A percentile compares a stretch with the other conserved stretches of the same genome.
These are phyloP conservation scores for Cicer chorassanicum DNA, from an alignment of 306 rosid genomes.

Conservation along the genomic window DNA sequence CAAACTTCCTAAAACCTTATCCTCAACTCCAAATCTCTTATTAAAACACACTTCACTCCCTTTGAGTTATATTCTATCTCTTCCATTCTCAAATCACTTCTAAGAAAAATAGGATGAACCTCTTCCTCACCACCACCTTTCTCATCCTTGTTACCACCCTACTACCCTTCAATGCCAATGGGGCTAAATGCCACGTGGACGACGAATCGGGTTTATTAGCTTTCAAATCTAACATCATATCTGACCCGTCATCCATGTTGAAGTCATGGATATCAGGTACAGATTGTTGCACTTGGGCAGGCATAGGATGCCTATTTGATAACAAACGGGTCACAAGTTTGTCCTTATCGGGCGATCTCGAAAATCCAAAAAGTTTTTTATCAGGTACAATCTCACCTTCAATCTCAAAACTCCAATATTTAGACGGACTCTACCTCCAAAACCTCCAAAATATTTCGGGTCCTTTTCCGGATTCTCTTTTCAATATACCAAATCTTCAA, in stretches of 20 bases:
- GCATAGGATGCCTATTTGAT: slow-evolving; percentile 46
- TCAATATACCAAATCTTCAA: slow-evolving; percentile 50
- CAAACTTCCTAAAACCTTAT: not conserved
- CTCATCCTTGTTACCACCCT: slow-evolving; percentile 34
- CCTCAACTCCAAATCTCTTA: not conserved
- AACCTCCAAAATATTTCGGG: slow-evolving; percentile 70
- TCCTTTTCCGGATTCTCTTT: slow-evolving; percentile 57
- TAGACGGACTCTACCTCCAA: slow-evolving; percentile 59
- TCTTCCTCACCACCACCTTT: not conserved
- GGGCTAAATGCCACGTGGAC: slow-evolving; percentile 63
- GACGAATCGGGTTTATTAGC: slow-evolving; percentile 71
- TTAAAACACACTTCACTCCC: not conserved
- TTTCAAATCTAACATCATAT: slow-evolving; percentile 71
- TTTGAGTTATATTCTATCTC: not conserved
- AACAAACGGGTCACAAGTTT: slow-evolving; percentile 60
- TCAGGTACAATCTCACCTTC: slow-evolving; percentile 71
- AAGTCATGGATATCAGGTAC: slow-evolving; percentile 64
- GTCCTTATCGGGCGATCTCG: slow-evolving; percentile 46
- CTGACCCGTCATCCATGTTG: slow-evolving; percentile 75
- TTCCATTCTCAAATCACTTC: not conserved
- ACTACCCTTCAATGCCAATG: slow-evolving; percentile 27
- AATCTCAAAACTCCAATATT: slow-evolving; percentile 60
- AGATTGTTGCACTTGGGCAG: slow-evolving; percentile 79
- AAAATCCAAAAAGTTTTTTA: slow-evolving; percentile 44
- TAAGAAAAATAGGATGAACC: slow-evolving; percentile 14